Percentiles rank a stretch among this genome's conserved stretches.
Evolutionary conservation across 257 asterid genomes (phyloP).

Genomic region (Prunella vulgaris): DNA sequence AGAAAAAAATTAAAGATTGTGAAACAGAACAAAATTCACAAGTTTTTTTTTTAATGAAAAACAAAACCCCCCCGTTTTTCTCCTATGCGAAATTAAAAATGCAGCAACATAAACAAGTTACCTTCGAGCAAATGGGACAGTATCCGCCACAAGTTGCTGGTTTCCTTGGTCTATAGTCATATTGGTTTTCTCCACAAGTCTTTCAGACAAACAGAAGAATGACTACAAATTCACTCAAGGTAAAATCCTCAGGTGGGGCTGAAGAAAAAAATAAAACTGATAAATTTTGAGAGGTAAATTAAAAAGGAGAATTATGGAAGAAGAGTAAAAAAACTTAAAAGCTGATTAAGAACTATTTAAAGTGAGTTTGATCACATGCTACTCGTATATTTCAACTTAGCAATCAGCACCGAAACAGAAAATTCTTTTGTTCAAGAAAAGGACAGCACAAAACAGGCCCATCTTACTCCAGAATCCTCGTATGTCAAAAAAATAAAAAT

Average conservation of each 20-base stretch:
- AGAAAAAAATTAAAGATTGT: neutral
- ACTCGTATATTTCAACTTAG: neutral
- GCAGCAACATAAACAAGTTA: constrained; percentile 1
- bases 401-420: neutral
- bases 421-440: neutral
- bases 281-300: too few relatives aligned
- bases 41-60: too few relatives aligned
- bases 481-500: too few relatives aligned
- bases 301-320: neutral
- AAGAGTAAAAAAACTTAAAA: too few relatives aligned
- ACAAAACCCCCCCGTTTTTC: too few relatives aligned
- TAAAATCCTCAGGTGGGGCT: neutral
- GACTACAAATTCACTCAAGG: neutral
- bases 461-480: neutral
- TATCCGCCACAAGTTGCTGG: constrained; percentile 30
- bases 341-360: neutral
- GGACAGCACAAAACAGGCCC: neutral
- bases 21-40: neutral
- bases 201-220: neutral
- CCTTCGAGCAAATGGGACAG: constrained; percentile 56
- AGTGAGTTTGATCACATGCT: neutral
- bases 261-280: too few relatives aligned
- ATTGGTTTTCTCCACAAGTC: constrained; percentile 15
- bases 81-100: neutral
- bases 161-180: constrained; percentile 26